Conservation (phyloP, 2,329 filamentous ascomycete genomes). For the Aureobasidium sp. region DNA sequence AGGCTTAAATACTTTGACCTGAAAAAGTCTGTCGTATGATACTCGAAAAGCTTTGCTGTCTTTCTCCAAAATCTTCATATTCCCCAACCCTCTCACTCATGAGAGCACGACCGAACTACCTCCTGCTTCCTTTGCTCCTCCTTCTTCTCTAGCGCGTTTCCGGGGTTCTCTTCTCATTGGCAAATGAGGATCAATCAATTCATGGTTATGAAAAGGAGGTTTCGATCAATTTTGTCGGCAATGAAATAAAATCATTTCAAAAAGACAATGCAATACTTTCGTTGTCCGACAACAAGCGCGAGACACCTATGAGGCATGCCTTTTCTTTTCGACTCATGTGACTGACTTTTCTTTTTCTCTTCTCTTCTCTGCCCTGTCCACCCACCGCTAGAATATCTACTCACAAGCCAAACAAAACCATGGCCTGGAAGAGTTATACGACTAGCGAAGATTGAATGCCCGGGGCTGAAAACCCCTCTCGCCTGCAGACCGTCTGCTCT, state of each 20-base stretch:
- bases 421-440: slow-evolving; percentile 85
- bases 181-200: slow-evolving; percentile 1
- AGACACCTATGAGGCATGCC: not conserved
- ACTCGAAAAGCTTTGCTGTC: slow-evolving; percentile 6
- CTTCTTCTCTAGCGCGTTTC: slow-evolving; percentile 8
- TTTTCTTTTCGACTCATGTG: not conserved
- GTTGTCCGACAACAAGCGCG: not conserved
- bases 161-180: slow-evolving; percentile 4
- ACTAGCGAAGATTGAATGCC: slow-evolving; percentile 71
- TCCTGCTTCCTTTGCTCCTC: not conserved
- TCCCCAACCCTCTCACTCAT: not conserved
- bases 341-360: not conserved
- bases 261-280: not conserved
- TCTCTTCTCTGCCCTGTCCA: not conserved
- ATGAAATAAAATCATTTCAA: slow-evolving; percentile 6
- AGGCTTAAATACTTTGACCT: slow-evolving; percentile 17
- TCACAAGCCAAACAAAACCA: slow-evolving; percentile 53
- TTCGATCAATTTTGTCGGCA: slow-evolving; percentile 6
- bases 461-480: slow-evolving; percentile 45
- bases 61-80: not conserved
- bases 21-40: not conserved
- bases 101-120: not conserved
- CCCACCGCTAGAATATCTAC: slow-evolving; percentile 76
- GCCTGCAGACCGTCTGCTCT: slow-evolving; percentile 70
- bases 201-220: not conserved